Evolutionary conservation across 1,139 yeast genomes (phyloP).

Genomic region (Meyerozyma smithsonii): DNA sequence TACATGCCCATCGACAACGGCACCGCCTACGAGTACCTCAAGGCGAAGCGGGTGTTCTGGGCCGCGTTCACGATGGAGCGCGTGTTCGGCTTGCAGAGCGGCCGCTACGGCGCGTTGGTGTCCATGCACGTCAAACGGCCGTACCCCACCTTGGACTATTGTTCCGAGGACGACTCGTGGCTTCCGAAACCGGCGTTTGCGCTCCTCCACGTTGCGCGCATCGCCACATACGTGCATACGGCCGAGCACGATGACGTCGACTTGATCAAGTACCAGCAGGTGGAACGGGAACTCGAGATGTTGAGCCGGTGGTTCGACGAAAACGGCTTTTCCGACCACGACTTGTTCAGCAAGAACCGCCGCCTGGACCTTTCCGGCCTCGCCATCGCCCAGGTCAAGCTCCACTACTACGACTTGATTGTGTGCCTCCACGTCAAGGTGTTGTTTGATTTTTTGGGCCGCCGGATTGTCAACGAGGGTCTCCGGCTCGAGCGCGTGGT

Average conservation of each 20-base stretch:
- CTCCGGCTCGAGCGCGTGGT: slow-evolving; percentile 30
- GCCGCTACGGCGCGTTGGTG: slow-evolving; percentile 41
- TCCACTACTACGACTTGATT: slow-evolving; percentile 39
- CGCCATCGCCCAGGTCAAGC: slow-evolving; percentile 34
- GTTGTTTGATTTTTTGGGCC: slow-evolving; percentile 31
- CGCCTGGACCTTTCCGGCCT: slow-evolving; percentile 7
- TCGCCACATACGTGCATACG: slow-evolving; percentile 34
- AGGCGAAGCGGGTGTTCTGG: slow-evolving; percentile 56
- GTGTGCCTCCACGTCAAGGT: slow-evolving; percentile 35
- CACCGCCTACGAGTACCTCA: slow-evolving; percentile 44
- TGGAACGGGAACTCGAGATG: slow-evolving; percentile 28
- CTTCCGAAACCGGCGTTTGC: slow-evolving; percentile 47
- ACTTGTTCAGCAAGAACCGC: slow-evolving; percentile 18
- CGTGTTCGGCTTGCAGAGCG: slow-evolving; percentile 50
- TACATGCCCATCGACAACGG: slow-evolving; percentile 14
- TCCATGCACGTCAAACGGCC: slow-evolving; percentile 29
- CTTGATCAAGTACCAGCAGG: slow-evolving; percentile 27
- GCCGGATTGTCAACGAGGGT: slow-evolving; percentile 28
- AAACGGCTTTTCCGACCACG: slow-evolving; percentile 33
- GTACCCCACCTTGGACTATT: slow-evolving; percentile 32
- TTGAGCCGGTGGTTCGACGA: slow-evolving; percentile 32
- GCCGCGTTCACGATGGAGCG: slow-evolving; percentile 53
- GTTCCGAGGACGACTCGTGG: slow-evolving; percentile 48
- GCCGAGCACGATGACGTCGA: slow-evolving; percentile 23
- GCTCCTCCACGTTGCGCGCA: slow-evolving; percentile 38